Evolutionary conservation across 352 stramenopile species (phyloP), one percentile per base, ranked within the genome.

Genomic region (Phytophthora palmivora): DNA sequence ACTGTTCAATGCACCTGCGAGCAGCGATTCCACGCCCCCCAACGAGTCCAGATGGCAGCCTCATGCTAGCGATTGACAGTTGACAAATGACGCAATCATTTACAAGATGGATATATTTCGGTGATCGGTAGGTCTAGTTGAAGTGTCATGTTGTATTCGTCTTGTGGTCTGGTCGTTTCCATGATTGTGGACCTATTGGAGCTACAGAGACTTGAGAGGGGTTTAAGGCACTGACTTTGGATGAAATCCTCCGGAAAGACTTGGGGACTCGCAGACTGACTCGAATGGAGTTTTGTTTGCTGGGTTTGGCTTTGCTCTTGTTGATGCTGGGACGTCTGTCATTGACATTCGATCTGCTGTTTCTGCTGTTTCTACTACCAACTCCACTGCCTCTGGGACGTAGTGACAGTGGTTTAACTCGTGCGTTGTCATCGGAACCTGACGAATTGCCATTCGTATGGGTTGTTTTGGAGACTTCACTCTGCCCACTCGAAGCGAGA

Each of bases 1-100:
- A 33, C 14, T 58, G 11, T 1, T 32, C 6, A 52, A 44, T 39
- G 39, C 30, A 75, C 67, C 62, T 76, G 56, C 57, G 62, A 56
- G 56, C 24, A 30, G 51, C 41, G 34, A 51, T 51, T 50, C 47
- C 52, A 47, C 63, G 45, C 0, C 50, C 54, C 30, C 39, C 30
- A 11, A 72, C 51, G 7, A 61, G 24, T 14, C 43, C 52, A 24
- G 45, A 57, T n/a, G 50, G 46, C 55, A 72, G 55, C 28, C 49
- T 58, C 65, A 63, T 74, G 8, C 15, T 22, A 39, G n/a, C 22
- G 41, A 6, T 49, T 49, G 32, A 24, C 50, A 19, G 33, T 48
- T 39, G 37, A 48, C 46, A 22, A 67, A 59, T 54, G 46, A 0
- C 15, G 33, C 51, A 56, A 60, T 65, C 64, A 72, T 72, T 69